Base-by-base conservation (phyloP, 805 yeast species). In the Spathaspora hagerdaliae region DNA sequence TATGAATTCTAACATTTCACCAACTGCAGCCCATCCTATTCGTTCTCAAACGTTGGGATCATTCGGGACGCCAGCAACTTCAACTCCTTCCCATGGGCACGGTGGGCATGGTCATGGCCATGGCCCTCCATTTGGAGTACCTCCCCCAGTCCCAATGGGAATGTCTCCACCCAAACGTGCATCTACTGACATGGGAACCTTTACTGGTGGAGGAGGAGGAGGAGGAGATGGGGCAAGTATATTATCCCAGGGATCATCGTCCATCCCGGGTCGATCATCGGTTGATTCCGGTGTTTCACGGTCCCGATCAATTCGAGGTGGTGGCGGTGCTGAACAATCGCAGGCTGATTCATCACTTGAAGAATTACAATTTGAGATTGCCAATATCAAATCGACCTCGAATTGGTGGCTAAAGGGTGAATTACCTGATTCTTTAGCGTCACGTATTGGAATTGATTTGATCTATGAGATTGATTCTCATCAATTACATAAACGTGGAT, bases 361-460 rank as follows among this genome's bases (percentile, higher is more conserved):
- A 7, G 58, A 55, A 6, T 43, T 71, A 24, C 64, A 66, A 39
- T 49, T 44, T 27, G 74, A 70, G 47, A 45, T 69, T 13, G 62
- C 55, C 8, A 57, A 59, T 38, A 52, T 63, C n/a, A 52, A 51
- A 6, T 57, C 56, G 2, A 39, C 52, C 8, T 53, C 73, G 2
- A 64, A 63, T 13, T 90, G 97, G 97, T 87, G 94, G 92, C 52
- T 79, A 12, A 65, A 65, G 9, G 70, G 75, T 12, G 74, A 75
- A 7, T 65, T 82, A 6, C 96, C 96, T 2, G 77, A 79, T 0
- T 58, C 67, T 13, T 58, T 83, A 26, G 61, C 66, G 2, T 27
- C 60, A 1, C 68, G 64, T 41, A 61, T 66, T 15, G 77, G 77
- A 2, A 69, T 62, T 36, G 85, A 82, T 15, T 58, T 82, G 29